Conservation (phyloP, 352 stramenopile species). For the Phytophthora citricola region DNA sequence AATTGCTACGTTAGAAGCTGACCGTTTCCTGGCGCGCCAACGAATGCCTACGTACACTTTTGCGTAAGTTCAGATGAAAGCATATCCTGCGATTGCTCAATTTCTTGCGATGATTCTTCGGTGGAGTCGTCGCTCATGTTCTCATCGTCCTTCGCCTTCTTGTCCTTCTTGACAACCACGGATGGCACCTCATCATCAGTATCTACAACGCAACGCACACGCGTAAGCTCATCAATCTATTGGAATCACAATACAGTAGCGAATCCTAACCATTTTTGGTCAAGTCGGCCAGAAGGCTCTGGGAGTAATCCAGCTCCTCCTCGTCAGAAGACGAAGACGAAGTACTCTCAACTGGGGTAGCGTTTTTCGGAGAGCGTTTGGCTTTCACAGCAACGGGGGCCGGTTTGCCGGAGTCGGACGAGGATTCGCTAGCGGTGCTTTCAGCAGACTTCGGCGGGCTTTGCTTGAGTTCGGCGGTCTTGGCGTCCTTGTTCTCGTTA, state of each 20-base stretch:
- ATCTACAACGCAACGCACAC: constrained; percentile 33
- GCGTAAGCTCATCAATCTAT: constrained; percentile 30
- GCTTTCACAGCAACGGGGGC: constrained; percentile 19
- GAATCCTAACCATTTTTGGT: constrained; percentile 64
- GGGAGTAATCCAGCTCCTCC: constrained; percentile 76
- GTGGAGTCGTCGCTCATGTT: constrained; percentile 25
- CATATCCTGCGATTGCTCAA: constrained; percentile 52
- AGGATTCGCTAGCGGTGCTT: constrained; percentile 35
- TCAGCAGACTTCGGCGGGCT: constrained; percentile 32
- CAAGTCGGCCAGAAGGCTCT: constrained; percentile 78
- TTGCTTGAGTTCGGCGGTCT: constrained; percentile 27
- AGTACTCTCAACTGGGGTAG: constrained; percentile 33
- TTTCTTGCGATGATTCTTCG: constrained; percentile 50
- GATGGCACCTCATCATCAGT: constrained; percentile 25
- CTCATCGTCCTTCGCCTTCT: constrained; percentile 36
- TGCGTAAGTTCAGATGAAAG: constrained; percentile 56
- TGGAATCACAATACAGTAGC: constrained; percentile 28
- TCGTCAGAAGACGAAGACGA: constrained; percentile 57
- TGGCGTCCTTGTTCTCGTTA: constrained; percentile 8
- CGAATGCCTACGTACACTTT: constrained; percentile 47
- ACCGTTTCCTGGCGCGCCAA: background rate
- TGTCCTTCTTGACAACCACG: constrained; percentile 34
- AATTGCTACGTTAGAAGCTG: constrained; percentile 7
- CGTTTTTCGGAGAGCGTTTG: constrained; percentile 26
- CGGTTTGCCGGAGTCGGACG: constrained; percentile 35